Conservation (phyloP, 441 rosid genomes). For the Geranium incanum region DNA sequence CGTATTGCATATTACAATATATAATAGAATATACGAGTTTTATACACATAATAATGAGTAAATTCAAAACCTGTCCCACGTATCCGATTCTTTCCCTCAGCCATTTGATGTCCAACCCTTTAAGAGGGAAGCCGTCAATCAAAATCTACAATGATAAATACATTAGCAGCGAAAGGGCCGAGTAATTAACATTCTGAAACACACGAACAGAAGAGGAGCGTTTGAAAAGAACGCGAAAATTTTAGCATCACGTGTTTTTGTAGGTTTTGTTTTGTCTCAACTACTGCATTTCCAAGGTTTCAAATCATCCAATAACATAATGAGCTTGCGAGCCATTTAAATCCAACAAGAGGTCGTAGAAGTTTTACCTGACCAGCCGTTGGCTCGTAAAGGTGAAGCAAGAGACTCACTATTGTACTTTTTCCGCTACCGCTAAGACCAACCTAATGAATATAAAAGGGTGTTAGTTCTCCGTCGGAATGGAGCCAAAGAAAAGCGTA, state of each 20-base stretch:
- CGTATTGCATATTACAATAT: constrained; percentile 16
- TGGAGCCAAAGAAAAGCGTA: constrained; percentile 14
- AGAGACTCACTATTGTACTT: constrained; percentile 80
- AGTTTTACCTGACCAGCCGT: constrained; percentile 67
- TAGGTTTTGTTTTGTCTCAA: constrained; percentile 12
- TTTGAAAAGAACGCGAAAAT: too few relatives aligned
- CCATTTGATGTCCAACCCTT: constrained; percentile 81
- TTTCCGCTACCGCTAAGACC: constrained; percentile 98
- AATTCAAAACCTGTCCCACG: constrained; percentile 69
- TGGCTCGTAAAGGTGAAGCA: constrained; percentile 83
- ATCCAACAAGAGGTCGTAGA: constrained; percentile 14
- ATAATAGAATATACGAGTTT: constrained; percentile 2
- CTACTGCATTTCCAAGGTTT: background rate
- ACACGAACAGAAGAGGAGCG: background rate
- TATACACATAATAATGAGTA: background rate
- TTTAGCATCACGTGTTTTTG: constrained; percentile 8
- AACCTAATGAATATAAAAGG: constrained; percentile 43
- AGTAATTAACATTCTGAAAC: background rate
- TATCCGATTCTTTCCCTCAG: constrained; percentile 74
- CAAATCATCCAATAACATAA: constrained; percentile 2
- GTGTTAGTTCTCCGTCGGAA: constrained; percentile 13
- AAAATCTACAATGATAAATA: constrained; percentile 45
- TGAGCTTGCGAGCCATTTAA: constrained; percentile 4
- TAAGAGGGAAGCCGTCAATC: constrained; percentile 65
- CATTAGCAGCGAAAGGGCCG: background rate